A percentile compares a stretch with the other conserved stretches of the same genome.
These are phyloP conservation scores for Cairneyella variabilis DNA, from an alignment of 495 filamentous ascomycete genomes.

Conservation along the genomic window DNA sequence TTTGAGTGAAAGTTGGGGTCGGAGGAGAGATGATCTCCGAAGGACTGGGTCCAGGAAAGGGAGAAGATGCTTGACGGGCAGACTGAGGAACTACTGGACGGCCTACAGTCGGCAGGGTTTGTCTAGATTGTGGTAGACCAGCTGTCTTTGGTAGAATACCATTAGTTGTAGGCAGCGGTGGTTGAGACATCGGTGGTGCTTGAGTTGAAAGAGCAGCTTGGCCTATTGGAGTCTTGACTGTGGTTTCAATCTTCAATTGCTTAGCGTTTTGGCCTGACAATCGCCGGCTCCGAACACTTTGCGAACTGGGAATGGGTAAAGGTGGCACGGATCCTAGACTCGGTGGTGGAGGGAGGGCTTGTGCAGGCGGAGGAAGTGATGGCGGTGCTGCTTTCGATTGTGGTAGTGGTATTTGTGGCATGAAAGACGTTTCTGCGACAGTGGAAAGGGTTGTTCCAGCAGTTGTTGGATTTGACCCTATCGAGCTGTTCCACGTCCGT, in stretches of 20 bases:
- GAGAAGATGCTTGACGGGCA: constrained; percentile 22
- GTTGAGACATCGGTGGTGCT: constrained; percentile 29
- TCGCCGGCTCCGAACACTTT: constrained; percentile 72
- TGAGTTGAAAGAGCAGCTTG: constrained; percentile 24
- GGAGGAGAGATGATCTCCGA: constrained; percentile 25
- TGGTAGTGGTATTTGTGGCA: constrained; percentile 21
- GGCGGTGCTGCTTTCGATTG: constrained; percentile 12
- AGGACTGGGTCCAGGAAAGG: constrained; percentile 15
- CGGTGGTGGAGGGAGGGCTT: constrained; percentile 38
- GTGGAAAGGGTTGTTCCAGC: constrained; percentile 70
- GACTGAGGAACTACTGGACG: constrained; percentile 18
- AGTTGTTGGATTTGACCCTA: constrained; percentile 72
- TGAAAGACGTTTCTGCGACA: constrained; percentile 61
- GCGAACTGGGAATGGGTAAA: constrained; percentile 31
- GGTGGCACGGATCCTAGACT: constrained; percentile 16
- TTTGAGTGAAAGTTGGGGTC: constrained; percentile 35
- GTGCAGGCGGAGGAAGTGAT: constrained; percentile 38
- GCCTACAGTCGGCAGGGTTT: not conserved
- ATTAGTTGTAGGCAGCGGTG: constrained; percentile 18
- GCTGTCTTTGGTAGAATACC: constrained; percentile 28
- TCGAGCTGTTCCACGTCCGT: constrained; percentile 84
- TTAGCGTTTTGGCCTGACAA: constrained; percentile 74
- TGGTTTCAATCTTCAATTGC: constrained; percentile 84
- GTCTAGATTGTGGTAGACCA: constrained; percentile 13
- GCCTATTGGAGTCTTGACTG: constrained; percentile 38